Evolutionary conservation across 139 green algal genomes (phyloP).

Genomic region (Chlamydomonas schloesseri): DNA sequence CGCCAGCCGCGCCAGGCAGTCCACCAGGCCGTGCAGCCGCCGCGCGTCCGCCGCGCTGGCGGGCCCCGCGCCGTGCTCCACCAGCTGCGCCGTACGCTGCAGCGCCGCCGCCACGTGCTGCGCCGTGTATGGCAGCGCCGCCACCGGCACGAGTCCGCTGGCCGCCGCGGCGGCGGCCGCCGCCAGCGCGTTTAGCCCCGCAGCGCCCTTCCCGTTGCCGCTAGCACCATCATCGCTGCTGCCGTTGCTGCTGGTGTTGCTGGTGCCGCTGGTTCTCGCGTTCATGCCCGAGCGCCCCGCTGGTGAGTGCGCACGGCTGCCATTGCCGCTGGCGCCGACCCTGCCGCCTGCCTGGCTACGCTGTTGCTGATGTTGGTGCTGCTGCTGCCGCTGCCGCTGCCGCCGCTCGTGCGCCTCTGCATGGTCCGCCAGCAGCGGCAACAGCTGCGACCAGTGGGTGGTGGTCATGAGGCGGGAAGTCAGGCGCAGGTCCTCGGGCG

Average conservation of each 20-base stretch:
- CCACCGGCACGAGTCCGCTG: neutral
- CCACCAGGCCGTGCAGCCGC: constrained; percentile 8
- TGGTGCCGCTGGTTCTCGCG: no score
- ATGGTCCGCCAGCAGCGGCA: constrained; percentile 9
- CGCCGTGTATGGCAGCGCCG: constrained; percentile 16
- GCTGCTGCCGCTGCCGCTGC: neutral
- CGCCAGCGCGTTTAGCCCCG: no score
- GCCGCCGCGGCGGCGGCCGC: neutral
- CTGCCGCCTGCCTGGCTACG: no score
- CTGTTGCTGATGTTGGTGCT: no score
- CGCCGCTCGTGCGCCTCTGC: neutral
- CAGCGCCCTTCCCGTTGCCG: no score
- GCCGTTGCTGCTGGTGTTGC: neutral
- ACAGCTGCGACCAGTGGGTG: neutral
- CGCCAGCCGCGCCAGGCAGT: neutral
- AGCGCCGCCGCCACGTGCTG: constrained; percentile 38
- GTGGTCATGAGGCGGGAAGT: neutral
- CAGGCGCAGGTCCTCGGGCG: neutral
- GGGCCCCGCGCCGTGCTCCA: neutral
- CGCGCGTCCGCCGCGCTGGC: neutral
- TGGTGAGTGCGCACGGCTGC: no score
- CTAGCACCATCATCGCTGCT: no score
- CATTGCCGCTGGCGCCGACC: neutral
- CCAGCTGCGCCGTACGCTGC: constrained; percentile 9
- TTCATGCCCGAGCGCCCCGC: no score